Percentiles rank a stretch among this genome's conserved stretches.
Conservation (phyloP, 1,139 yeast genomes). For the Diutina sp. region DNA sequence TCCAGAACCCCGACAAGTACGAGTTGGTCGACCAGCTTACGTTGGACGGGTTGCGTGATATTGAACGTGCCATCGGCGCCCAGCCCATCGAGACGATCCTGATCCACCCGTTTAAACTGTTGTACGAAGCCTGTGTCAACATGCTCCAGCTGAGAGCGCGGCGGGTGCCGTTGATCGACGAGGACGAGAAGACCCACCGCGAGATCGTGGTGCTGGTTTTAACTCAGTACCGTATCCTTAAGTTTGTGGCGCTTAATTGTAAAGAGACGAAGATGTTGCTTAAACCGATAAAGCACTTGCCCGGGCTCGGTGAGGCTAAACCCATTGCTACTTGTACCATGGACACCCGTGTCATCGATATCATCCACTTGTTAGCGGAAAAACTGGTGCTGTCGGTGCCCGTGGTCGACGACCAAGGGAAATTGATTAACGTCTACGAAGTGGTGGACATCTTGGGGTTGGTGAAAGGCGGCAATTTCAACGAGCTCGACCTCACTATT, state of each 20-base stretch:
- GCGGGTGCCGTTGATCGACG: conserved; percentile 88
- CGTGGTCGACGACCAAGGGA: conserved; percentile 43
- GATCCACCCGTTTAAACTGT: conserved; percentile 81
- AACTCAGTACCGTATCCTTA: conserved; percentile 91
- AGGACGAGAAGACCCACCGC: conserved; percentile 83
- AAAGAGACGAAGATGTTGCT: conserved; percentile 81
- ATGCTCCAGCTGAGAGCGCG: conserved; percentile 87
- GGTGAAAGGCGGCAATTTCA: conserved; percentile 89
- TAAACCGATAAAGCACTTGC: conserved; percentile 59
- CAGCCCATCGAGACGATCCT: conserved; percentile 81
- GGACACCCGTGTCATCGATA: conserved; percentile 91
- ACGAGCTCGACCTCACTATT: conserved; percentile 80
- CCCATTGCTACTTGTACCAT: conserved; percentile 71
- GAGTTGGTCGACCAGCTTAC: conserved; percentile 83
- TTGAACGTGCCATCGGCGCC: conserved; percentile 81
- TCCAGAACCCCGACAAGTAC: conserved; percentile 81
- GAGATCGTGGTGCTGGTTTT: conserved; percentile 92
- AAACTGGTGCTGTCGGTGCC: conserved; percentile 87
- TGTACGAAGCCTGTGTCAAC: conserved; percentile 88
- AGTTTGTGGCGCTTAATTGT: conserved; percentile 92
- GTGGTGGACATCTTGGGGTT: conserved; percentile 90
- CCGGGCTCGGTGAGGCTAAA: conserved; percentile 45
- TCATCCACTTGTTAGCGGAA: conserved; percentile 68
- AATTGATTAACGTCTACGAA: conserved; percentile 82
- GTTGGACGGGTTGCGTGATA: conserved; percentile 71